Evolutionary conservation across 2,329 filamentous ascomycete species (phyloP).

Genomic region (Aspergillus sp.): DNA sequence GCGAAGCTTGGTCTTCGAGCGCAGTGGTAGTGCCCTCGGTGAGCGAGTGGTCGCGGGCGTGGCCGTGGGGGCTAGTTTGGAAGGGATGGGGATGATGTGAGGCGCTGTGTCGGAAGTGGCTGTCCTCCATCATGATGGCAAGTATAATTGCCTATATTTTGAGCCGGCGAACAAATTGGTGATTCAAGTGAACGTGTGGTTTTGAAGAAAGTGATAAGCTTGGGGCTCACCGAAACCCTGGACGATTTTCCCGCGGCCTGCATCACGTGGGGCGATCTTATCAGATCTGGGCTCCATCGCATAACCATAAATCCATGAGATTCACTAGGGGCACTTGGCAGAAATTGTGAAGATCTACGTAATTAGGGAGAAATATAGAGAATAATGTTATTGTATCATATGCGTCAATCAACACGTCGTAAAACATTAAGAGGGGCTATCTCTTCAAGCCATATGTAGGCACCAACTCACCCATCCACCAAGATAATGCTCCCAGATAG

Average conservation of each 20-base stretch:
- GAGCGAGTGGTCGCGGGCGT: constrained; percentile 2
- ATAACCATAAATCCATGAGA: neutral
- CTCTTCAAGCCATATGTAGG: neutral
- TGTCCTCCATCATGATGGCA: constrained; percentile 6
- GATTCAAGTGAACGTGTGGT: no score
- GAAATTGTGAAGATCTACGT: neutral
- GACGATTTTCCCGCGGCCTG: neutral
- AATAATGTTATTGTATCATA: constrained; percentile 6
- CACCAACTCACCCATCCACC: neutral
- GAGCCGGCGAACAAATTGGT: no score
- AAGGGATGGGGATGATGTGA: constrained; percentile 8
- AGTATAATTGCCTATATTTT: neutral
- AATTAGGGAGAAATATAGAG: neutral
- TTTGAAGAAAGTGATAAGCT: neutral
- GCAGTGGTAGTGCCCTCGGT: constrained; percentile 38
- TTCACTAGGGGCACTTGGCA: neutral
- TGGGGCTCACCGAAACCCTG: neutral
- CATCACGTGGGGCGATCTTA: constrained; percentile 1
- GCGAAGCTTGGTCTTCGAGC: constrained; percentile 32
- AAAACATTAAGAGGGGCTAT: constrained; percentile 4
- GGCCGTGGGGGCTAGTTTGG: neutral
- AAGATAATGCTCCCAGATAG: neutral
- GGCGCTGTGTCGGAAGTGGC: constrained; percentile 13
- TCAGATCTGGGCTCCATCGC: neutral
- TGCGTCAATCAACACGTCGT: constrained; percentile 6